Percentiles rank a stretch among this genome's conserved stretches.
These are phyloP conservation scores for Wallacemonas rigidus DNA, from an alignment of 208 protist species.

Conservation along the genomic window DNA sequence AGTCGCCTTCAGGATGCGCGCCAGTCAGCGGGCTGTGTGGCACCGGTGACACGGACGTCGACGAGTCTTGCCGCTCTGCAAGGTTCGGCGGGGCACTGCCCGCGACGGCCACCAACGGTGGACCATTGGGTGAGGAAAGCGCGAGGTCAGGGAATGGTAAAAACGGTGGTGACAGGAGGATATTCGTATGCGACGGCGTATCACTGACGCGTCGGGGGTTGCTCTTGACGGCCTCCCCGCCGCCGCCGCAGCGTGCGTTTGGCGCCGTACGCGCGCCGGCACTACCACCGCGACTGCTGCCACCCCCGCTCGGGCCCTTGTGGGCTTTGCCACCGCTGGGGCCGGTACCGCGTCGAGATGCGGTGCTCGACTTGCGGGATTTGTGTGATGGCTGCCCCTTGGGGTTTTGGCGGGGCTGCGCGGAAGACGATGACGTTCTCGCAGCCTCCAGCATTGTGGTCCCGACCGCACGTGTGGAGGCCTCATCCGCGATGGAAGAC, in stretches of 20 bases:
- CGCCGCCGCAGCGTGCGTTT: too few relatives aligned
- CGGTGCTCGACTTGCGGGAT: not conserved
- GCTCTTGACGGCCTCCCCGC: too few relatives aligned
- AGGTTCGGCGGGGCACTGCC: not conserved
- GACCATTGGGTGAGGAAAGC: too few relatives aligned
- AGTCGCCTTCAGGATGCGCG: not conserved
- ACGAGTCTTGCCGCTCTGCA: not conserved
- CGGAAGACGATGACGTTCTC: too few relatives aligned
- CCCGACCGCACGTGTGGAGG: not conserved
- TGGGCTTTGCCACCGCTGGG: too few relatives aligned
- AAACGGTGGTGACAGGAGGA: conserved; percentile 5
- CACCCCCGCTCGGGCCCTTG: not conserved
- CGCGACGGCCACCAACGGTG: too few relatives aligned
- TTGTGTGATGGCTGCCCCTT: not conserved
- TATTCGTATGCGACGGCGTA: too few relatives aligned
- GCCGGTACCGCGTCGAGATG: too few relatives aligned
- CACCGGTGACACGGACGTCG: not conserved
- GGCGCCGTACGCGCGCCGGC: too few relatives aligned
- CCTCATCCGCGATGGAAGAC: not conserved
- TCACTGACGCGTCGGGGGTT: too few relatives aligned
- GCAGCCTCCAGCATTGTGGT: too few relatives aligned
- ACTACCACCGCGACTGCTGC: not conserved
- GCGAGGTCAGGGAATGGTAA: not conserved
- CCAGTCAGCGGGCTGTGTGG: not conserved
- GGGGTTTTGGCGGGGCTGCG: not conserved